A percentile compares a stretch with the other conserved stretches of the same genome.
phyloP scores from a whole-genome alignment of 495 filamentous ascomycete genomes.

The Aspergillus carlsbadensis region DNA sequence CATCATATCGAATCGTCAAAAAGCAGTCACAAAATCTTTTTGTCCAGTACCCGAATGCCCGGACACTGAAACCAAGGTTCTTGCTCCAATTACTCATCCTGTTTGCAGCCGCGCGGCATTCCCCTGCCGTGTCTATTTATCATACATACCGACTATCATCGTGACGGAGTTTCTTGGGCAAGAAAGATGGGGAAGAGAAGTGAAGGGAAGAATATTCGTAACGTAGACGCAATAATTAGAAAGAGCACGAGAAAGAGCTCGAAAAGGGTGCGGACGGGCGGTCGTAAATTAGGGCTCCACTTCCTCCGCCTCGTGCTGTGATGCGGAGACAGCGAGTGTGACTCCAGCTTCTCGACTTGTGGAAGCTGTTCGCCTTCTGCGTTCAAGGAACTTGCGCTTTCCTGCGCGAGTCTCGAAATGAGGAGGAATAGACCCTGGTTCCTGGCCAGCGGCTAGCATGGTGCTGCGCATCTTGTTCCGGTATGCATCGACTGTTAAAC shows the following conservation, averaged over 20 bases:
- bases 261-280: neutral
- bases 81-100: conserved; percentile 7
- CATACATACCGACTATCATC: conserved; percentile 22
- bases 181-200: neutral
- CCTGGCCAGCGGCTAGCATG: conserved; percentile 72
- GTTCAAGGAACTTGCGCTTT: conserved; percentile 79
- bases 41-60: neutral
- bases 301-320: conserved; percentile 40
- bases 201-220: neutral
- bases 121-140: conserved; percentile 14
- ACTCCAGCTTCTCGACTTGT: conserved; percentile 11
- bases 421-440: conserved; percentile 65
- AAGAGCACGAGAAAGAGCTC: conserved; percentile 11
- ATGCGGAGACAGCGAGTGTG: conserved; percentile 24
- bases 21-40: conserved; percentile 1
- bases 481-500: conserved; percentile 79
- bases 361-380: conserved; percentile 30
- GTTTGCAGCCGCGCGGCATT: conserved; percentile 1
- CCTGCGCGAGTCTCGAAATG: conserved; percentile 89
- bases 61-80: conserved; percentile 1
- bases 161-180: neutral
- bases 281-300: conserved; percentile 32
- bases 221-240: conserved; percentile 9
- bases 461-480: conserved; percentile 86
- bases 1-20: conserved; percentile 9